Base-by-base conservation (phyloP, 2,329 filamentous ascomycete genomes). In the Fusarium sp. region DNA sequence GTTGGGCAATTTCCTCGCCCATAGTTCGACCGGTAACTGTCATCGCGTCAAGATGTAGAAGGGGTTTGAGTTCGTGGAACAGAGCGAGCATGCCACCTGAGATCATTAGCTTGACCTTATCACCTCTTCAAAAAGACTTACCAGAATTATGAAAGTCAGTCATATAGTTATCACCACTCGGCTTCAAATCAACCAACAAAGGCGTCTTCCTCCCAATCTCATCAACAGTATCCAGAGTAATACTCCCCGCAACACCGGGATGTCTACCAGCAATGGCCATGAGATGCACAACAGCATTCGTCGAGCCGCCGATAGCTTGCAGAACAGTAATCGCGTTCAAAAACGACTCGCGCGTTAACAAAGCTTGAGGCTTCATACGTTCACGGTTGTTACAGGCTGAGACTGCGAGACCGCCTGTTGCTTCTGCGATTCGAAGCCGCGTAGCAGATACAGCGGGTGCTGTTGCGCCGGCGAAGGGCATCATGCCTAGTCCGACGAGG, bases 21-120 rank as follows among this genome's bases (percentile, higher is more conserved):
- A 98, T 82, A 0, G 94, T 97, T 74, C 91, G 90, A 6, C 94
- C 94, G 0, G 92, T 97, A n/a, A 97, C 86, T 1, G 94, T 97
- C 53, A 88, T 85, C 11, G 94, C 94, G 59, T 86, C 84, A 20
- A 95, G 93, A 69, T 95, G 86, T 1, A 98, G 84, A 1, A 98
- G 84, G 0, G 91, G 91, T 3, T 90, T 90, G 20, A 98, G 86
- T 24, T 93, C 83, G 72, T 94, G 94, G 69, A 97, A 88, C 1
- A 98, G 89, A 0, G 92, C 91, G 0, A 92, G 90, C 79, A 96
- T 93, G 30, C 94, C 94, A 25, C 94, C 22, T 22, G 22, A 22
- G 22, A 4, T 22, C 22, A 22, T 22, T 22, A 22, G 22, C 22
- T 22, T 22, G 22, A 4, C 4, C 22, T 22, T 22, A 22, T 22